Conservation (phyloP, 352 stramenopile species). For the Saprolegnia parasitica region DNA sequence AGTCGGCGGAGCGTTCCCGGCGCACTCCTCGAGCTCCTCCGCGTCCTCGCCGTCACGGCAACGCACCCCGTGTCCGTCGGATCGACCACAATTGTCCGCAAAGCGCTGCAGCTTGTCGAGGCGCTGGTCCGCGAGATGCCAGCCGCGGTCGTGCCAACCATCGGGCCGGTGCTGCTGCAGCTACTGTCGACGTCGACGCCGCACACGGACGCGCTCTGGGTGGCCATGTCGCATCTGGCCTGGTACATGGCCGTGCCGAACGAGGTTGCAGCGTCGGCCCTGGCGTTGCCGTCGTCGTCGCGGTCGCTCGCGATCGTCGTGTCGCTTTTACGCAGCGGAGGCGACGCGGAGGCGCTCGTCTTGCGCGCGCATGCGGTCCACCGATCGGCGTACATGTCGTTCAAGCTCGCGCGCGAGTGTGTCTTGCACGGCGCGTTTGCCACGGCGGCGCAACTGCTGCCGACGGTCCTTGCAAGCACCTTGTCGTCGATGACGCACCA, state of each 20-base stretch:
- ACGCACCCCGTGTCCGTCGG: neutral
- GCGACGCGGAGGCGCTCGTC: neutral
- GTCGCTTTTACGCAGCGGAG: conserved; percentile 8
- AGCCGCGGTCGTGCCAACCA: neutral
- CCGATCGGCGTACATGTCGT: neutral
- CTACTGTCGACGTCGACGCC: neutral
- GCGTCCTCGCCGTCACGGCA: neutral
- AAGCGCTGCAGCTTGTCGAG: conserved; percentile 5
- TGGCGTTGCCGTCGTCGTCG: neutral
- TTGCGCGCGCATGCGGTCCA: neutral
- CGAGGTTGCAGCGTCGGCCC: neutral
- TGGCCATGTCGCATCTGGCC: conserved; percentile 18
- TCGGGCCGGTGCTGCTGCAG: neutral
- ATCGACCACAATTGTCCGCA: neutral
- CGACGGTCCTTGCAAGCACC: neutral
- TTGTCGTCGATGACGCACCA: neutral
- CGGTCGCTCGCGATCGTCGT: conserved; percentile 3
- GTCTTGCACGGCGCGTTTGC: conserved; percentile 21
- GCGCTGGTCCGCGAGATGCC: neutral
- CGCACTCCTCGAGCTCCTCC: conserved; percentile 1
- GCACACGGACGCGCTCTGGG: neutral
- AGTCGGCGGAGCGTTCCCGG: neutral
- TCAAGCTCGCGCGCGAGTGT: conserved; percentile 14
- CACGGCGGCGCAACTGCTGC: neutral
- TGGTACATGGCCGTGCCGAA: neutral